Percentiles rank a stretch among this genome's conserved stretches.
These are phyloP conservation scores for Phoma sp. DNA, from an alignment of 2,329 filamentous ascomycete species.

Conservation along the genomic window DNA sequence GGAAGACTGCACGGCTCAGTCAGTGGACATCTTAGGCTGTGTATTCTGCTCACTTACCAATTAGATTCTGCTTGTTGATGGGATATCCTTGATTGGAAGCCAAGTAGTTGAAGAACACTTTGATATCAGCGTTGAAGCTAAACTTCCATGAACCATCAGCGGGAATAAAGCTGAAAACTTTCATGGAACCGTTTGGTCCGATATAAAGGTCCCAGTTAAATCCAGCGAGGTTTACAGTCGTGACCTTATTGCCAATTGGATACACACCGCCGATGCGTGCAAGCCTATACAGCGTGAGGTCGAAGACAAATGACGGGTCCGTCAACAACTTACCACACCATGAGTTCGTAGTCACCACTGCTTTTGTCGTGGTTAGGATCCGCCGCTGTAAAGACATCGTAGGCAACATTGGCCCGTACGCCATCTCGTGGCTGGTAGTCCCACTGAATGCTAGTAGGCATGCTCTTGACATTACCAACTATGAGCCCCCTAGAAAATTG, in stretches of 20 bases:
- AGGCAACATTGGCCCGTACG: slow-evolving; percentile 33
- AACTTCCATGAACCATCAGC: slow-evolving; percentile 41
- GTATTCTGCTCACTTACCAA: slow-evolving; percentile 3
- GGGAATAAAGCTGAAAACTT: slow-evolving; percentile 66
- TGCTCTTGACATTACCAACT: slow-evolving; percentile 25
- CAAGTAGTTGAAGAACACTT: slow-evolving; percentile 65
- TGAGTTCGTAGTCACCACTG: slow-evolving; percentile 36
- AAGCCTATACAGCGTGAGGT: slow-evolving; percentile 15
- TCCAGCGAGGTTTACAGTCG: slow-evolving; percentile 55
- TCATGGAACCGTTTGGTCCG: slow-evolving; percentile 64
- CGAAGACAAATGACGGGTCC: neutral
- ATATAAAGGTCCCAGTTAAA: slow-evolving; percentile 62
- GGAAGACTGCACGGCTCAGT: slow-evolving; percentile 20
- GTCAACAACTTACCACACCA: slow-evolving; percentile 26
- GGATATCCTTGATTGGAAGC: slow-evolving; percentile 50
- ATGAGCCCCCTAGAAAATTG: slow-evolving; percentile 23
- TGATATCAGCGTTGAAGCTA: slow-evolving; percentile 62
- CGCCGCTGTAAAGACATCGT: slow-evolving; percentile 32
- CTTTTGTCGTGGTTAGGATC: slow-evolving; percentile 30
- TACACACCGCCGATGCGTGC: slow-evolving; percentile 24
- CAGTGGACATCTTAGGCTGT: neutral
- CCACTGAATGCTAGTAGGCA: slow-evolving; percentile 29
- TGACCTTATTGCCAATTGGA: slow-evolving; percentile 27
- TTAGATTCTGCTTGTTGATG: slow-evolving; percentile 26
- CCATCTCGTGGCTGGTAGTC: slow-evolving; percentile 24